These are phyloP conservation scores for Dictyostelium intermedium DNA, from an alignment of 78 protist genomes.

Conservation along the genomic window DNA sequence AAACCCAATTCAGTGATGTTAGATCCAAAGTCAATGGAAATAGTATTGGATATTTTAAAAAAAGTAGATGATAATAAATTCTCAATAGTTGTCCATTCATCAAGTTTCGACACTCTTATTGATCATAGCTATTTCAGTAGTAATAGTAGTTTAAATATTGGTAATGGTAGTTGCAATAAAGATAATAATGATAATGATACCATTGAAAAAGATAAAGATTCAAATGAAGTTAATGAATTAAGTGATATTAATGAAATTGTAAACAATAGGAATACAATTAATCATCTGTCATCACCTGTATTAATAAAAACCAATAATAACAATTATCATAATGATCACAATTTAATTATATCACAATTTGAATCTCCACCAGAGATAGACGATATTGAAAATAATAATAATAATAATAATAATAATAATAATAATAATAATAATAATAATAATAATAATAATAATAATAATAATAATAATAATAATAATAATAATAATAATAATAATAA, in stretches of 20 bases:
- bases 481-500: not conserved
- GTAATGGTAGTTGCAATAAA: not conserved
- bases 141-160: not conserved
- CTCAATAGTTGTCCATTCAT: not conserved
- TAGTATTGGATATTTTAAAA: constrained; percentile 10
- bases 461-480: not conserved
- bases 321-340: not conserved
- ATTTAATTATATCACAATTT: not conserved
- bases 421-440: not conserved
- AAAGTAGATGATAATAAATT: constrained; percentile 39
- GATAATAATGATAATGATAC: not conserved
- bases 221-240: not conserved
- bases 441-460: not conserved
- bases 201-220: not conserved
- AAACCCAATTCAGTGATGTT: not conserved
- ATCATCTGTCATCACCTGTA: not conserved
- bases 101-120: not conserved
- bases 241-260: not conserved
- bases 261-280: not conserved
- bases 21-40: not conserved
- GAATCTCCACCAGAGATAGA: not conserved
- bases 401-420: not conserved
- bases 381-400: not conserved
- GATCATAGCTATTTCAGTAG: constrained; percentile 15
- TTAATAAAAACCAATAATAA: not conserved